A percentile compares a stretch with the other conserved stretches of the same genome.
Evolutionary conservation across 1,139 yeast genomes (phyloP).

Genomic region (Geotrichum armillariae): DNA sequence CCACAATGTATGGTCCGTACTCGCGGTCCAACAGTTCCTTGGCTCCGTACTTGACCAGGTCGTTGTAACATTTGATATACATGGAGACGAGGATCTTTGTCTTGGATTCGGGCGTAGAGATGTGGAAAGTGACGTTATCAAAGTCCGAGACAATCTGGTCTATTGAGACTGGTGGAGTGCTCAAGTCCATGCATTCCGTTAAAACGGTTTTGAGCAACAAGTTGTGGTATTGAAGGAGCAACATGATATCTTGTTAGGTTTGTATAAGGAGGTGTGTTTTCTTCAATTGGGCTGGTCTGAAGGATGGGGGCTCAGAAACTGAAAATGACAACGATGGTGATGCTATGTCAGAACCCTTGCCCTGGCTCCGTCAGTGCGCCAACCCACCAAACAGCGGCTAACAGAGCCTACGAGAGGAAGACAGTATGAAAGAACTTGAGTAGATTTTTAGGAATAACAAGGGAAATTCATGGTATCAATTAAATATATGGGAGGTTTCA

Average conservation of each 20-base stretch:
- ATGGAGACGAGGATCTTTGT: constrained; percentile 65
- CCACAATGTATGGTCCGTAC: constrained; percentile 45
- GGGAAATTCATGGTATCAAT: too few species aligned
- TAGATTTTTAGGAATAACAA: too few species aligned
- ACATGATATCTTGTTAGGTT: constrained; percentile 30
- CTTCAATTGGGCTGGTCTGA: neutral
- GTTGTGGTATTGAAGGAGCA: constrained; percentile 46
- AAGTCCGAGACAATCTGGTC: constrained; percentile 93
- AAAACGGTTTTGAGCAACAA: constrained; percentile 44
- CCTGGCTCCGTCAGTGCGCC: neutral
- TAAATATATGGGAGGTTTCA: too few species aligned
- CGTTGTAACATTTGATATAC: constrained; percentile 74
- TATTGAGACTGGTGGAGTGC: constrained; percentile 54
- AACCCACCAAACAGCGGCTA: neutral
- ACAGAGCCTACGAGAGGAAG: neutral
- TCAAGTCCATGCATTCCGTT: constrained; percentile 44
- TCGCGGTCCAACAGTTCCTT: constrained; percentile 44
- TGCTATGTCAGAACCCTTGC: neutral
- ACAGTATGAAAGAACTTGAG: neutral
- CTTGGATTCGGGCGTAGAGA: constrained; percentile 78
- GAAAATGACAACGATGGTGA: neutral
- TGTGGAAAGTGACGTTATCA: constrained; percentile 91
- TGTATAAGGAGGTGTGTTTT: neutral
- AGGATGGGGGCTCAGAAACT: neutral
- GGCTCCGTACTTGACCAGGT: constrained; percentile 64